Evolutionary conservation across 2,329 filamentous ascomycete genomes (phyloP), one percentile per base, ranked within the genome.

Genomic region (Colletotrichum navitas): DNA sequence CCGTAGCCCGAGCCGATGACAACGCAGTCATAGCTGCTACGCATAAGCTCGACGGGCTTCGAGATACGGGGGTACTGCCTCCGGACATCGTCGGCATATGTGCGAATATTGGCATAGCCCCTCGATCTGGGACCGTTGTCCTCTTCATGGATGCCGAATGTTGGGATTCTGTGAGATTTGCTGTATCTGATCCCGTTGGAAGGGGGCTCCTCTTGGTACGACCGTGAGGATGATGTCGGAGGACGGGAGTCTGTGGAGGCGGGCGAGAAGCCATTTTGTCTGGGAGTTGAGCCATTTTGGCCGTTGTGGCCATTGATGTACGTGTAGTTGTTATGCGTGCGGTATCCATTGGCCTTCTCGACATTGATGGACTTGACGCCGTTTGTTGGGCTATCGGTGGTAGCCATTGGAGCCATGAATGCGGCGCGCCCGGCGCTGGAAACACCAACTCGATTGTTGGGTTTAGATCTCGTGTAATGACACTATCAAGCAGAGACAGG

Each of bases 1-100:
- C 91, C 91, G 78, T 93, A 93, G 1, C 91, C 91, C 12, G 90
- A 92, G 1, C 91, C 91, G 68, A 93, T 88, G 39, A 93, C 89
- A 14, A 93, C 85, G 49, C 87, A 87, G 79, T 93, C 91, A 74
- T 93, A 93, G 8, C 81, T 81, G 66, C 82, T 81, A 34, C 86
- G 83, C 77, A 92, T 85, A 34, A 90, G 80, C 76, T 90, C 86
- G 16, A 91, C 84, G 0, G 87, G 85, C 70, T 84, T 86, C 29
- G 87, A 88, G 70, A 91, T 86, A 1, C 88, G 84, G 1, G 88
- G 88, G 72, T 85, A 89, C 26, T 74, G 26, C 47, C 78, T 74
- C 36, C 68, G 68, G 21, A 55, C 72, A 62, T 75, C 68, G 54
- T 75, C 79, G 16, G 75, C 75, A 69, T 79, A 80, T 29, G 74